Conservation (phyloP, 805 yeast genomes). For the Zygoascus biomembranicola region DNA sequence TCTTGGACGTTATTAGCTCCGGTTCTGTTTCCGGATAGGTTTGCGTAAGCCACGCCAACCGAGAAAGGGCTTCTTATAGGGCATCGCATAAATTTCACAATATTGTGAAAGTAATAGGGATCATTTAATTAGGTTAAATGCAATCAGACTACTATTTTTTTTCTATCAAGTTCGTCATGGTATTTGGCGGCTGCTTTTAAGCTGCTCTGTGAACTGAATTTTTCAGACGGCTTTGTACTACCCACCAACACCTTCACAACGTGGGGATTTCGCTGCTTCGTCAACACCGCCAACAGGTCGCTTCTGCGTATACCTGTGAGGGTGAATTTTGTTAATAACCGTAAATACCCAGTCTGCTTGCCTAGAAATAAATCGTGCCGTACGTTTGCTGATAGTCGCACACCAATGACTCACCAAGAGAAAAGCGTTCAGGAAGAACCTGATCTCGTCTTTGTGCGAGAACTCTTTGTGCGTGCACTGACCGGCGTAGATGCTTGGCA, state of each 20-base stretch:
- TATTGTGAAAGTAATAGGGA: too few relatives aligned
- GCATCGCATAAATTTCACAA: too few relatives aligned
- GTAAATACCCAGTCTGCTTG: too few relatives aligned
- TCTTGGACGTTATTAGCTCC: constrained; percentile 93
- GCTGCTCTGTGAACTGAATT: too few relatives aligned
- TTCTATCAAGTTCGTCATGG: too few relatives aligned
- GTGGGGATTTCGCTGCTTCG: background rate
- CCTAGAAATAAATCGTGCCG: too few relatives aligned
- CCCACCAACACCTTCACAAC: background rate
- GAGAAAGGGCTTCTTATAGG: too few relatives aligned
- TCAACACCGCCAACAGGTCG: background rate
- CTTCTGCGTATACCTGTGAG: background rate
- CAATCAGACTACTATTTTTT: too few relatives aligned
- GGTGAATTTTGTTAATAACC: background rate
- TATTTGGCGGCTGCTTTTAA: too few relatives aligned
- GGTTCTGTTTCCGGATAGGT: constrained; percentile 80
- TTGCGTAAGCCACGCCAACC: constrained; percentile 22
- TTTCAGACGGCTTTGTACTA: too few relatives aligned
- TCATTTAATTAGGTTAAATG: too few relatives aligned
- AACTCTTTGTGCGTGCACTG: constrained; percentile 52
- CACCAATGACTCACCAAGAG: background rate
- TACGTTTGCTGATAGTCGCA: too few relatives aligned
- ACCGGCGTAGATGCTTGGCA: constrained; percentile 74
- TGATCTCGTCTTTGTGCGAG: constrained; percentile 43
- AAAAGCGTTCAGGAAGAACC: background rate